phyloP scores from a whole-genome alignment of 1,284 basidiomycete genomes.

The Apiotrichum brassicae region DNA sequence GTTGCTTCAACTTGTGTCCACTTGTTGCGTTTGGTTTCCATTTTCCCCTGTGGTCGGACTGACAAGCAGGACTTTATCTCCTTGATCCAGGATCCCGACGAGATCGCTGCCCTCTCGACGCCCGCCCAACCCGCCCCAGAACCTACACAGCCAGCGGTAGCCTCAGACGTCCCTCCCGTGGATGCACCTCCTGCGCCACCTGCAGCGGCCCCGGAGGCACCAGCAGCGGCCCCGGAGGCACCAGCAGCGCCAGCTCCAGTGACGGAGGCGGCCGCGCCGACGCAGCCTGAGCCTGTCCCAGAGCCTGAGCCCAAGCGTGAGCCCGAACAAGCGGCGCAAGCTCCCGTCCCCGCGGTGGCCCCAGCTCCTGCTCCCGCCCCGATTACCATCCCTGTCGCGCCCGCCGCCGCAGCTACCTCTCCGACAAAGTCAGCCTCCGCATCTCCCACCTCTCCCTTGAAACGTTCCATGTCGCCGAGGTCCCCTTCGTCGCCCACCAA shows the following conservation, averaged over 20 bases:
- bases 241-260: conserved; percentile 47
- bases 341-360: not conserved
- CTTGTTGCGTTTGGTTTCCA: no score
- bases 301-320: not conserved
- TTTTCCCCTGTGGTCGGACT: no score
- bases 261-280: not conserved
- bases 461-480: not conserved
- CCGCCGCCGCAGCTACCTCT: not conserved
- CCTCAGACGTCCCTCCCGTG: conserved; percentile 17
- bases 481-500: conserved; percentile 8
- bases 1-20: no score
- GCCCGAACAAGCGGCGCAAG: not conserved
- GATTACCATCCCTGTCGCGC: not conserved
- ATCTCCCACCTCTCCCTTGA: not conserved
- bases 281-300: not conserved
- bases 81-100: conserved; percentile 24
- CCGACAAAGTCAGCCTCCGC: not conserved
- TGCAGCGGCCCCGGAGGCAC: conserved; percentile 24
- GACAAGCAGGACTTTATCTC: conserved; percentile 37
- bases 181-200: conserved; percentile 12
- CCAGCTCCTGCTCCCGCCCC: not conserved
- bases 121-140: not conserved
- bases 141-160: conserved; percentile 1
- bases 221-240: conserved; percentile 43
- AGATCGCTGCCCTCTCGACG: not conserved